Percentiles rank a stretch among this genome's conserved stretches.
Evolutionary conservation across 1,284 basidiomycete genomes (phyloP).

Genomic region (Ceratobasidium sp.): DNA sequence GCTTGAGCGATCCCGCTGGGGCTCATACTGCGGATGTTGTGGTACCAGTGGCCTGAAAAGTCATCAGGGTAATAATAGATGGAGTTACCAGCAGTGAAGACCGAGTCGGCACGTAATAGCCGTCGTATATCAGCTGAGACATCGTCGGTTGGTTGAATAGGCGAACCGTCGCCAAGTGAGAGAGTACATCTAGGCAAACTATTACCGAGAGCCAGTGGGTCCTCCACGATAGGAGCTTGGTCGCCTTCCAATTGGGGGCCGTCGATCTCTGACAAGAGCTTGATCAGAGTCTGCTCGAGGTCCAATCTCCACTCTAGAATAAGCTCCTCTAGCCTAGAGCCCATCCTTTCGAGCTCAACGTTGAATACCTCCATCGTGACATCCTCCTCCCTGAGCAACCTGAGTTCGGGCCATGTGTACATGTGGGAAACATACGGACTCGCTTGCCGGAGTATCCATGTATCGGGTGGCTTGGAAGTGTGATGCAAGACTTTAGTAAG

Average conservation of each 20-base stretch:
- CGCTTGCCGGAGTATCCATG: neutral
- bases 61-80: constrained; percentile 12
- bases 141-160: neutral
- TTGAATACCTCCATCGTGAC: neutral
- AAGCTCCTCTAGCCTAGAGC: neutral
- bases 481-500: too few relatives aligned
- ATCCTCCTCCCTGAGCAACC: constrained; percentile 10
- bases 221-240: too few relatives aligned
- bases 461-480: neutral
- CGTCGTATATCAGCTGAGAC: constrained; percentile 2
- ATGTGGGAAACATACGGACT: neutral
- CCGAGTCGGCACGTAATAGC: constrained; percentile 25
- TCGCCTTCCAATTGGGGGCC: neutral
- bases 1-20: neutral
- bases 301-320: constrained; percentile 5
- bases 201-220: neutral
- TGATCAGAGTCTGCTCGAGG: constrained; percentile 11
- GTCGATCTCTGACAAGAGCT: constrained; percentile 7
- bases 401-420: constrained; percentile 8
- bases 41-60: neutral
- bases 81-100: neutral
- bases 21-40: neutral
- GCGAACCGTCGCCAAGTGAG: neutral
- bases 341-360: neutral
- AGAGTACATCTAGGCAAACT: neutral